Evolutionary conservation across 2,329 filamentous ascomycete genomes (phyloP).

Genomic region (Claviceps arundinis): DNA sequence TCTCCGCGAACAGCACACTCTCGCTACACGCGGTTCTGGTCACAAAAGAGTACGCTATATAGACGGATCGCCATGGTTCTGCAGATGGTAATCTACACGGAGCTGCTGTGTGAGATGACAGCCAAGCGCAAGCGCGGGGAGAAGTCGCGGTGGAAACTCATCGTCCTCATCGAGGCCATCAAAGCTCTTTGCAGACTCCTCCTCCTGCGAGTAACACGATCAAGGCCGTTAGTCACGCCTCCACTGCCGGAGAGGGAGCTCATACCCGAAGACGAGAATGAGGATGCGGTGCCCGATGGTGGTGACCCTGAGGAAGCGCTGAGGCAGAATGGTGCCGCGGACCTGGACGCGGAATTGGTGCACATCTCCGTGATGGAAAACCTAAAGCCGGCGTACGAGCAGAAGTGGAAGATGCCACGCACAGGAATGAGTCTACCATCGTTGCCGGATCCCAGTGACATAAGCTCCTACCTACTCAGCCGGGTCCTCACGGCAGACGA

Average conservation of each 20-base stretch:
- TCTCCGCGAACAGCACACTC: conserved; percentile 43
- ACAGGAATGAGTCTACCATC: conserved; percentile 77
- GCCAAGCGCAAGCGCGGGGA: conserved; percentile 76
- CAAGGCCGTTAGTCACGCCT: conserved; percentile 69
- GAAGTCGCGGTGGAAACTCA: conserved; percentile 68
- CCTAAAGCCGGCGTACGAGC: conserved; percentile 27
- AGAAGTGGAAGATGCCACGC: conserved; percentile 83
- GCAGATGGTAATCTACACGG: conserved; percentile 86
- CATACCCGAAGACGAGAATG: conserved; percentile 44
- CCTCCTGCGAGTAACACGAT: conserved; percentile 69
- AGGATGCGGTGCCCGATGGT: conserved; percentile 24
- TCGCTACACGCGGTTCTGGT: conserved; percentile 57
- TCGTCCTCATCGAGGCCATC: conserved; percentile 71
- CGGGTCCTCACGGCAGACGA: conserved; percentile 92
- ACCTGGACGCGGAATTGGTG: conserved; percentile 26
- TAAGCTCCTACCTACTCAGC: conserved; percentile 73
- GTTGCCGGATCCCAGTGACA: conserved; percentile 67
- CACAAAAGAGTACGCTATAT: conserved; percentile 54
- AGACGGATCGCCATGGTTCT: conserved; percentile 67
- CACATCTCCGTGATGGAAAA: conserved; percentile 16
- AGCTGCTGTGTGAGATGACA: conserved; percentile 95
- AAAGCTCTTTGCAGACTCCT: conserved; percentile 78
- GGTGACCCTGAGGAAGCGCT: conserved; percentile 17
- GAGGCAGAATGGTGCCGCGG: conserved; percentile 23
- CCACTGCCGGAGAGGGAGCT: conserved; percentile 76